These are phyloP conservation scores for Pseudonitzschia pungens DNA, from an alignment of 108 stramenopile genomes.

Conservation along the genomic window DNA sequence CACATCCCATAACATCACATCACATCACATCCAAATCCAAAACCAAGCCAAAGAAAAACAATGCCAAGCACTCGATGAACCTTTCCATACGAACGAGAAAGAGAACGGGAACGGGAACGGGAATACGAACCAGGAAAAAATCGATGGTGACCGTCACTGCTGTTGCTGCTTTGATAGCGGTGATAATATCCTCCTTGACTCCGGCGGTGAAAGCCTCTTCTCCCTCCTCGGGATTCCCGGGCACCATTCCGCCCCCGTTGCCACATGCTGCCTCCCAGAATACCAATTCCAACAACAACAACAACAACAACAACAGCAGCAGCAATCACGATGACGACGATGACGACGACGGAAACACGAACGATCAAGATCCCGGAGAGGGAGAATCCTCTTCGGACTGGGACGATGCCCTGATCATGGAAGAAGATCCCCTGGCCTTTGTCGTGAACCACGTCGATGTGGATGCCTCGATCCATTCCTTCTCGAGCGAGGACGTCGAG, in stretches of 20 bases:
- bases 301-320: neutral
- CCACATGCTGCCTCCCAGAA: conserved; percentile 2
- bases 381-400: conserved; percentile 21
- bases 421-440: conserved; percentile 15
- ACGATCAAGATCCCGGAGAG: conserved; percentile 5
- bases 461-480: neutral
- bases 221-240: neutral
- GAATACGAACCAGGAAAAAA: neutral
- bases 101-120: neutral
- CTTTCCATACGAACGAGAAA: neutral
- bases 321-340: neutral
- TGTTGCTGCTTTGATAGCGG: neutral
- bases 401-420: conserved; percentile 16
- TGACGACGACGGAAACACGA: neutral
- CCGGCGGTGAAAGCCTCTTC: neutral
- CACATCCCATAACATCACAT: neutral
- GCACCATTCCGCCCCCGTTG: neutral
- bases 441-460: neutral
- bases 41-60: too few species aligned
- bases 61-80: too few species aligned
- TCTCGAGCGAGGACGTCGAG: conserved; percentile 6
- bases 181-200: neutral
- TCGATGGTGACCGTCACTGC: neutral
- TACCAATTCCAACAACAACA: neutral
- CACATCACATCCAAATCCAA: neutral